Conservation (phyloP, 768 basidiomycete genomes). For the Trametes coccinea region DNA sequence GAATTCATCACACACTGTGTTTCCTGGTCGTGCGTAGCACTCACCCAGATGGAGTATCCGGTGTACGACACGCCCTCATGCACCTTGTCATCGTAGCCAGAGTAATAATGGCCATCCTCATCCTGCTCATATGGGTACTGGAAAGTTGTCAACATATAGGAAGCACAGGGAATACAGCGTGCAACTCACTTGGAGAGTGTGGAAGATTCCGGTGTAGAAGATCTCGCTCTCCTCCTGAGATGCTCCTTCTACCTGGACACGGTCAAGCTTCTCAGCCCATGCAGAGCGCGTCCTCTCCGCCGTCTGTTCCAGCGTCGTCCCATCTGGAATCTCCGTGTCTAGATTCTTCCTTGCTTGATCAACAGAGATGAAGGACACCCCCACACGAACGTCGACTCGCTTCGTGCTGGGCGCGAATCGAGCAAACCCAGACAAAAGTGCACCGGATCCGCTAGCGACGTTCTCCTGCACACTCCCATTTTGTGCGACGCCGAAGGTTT, state of each 20-base stretch:
- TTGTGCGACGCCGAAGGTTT: slow-evolving; percentile 49
- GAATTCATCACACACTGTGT: background rate
- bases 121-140: slow-evolving; percentile 79
- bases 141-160: background rate
- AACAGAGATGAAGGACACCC: slow-evolving; percentile 73
- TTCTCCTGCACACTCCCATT: slow-evolving; percentile 41
- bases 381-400: slow-evolving; percentile 56
- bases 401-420: slow-evolving; percentile 39
- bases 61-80: slow-evolving; percentile 72
- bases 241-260: slow-evolving; percentile 38
- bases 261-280: slow-evolving; percentile 45
- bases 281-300: slow-evolving; percentile 34
- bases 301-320: slow-evolving; percentile 39
- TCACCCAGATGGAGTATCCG: slow-evolving; percentile 79
- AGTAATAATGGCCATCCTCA: slow-evolving; percentile 70
- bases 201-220: slow-evolving; percentile 63
- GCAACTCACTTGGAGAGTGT: slow-evolving; percentile 53
- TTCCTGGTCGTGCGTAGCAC: slow-evolving; percentile 18
- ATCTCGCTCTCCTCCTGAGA: slow-evolving; percentile 34
- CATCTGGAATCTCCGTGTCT: slow-evolving; percentile 42
- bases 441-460: slow-evolving; percentile 39
- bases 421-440: slow-evolving; percentile 53
- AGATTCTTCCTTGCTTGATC: slow-evolving; percentile 52
- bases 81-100: slow-evolving; percentile 68
- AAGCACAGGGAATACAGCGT: background rate